These are phyloP conservation scores for Tolypocladium tundrense DNA, from an alignment of 2,329 filamentous ascomycete species.

Conservation along the genomic window DNA sequence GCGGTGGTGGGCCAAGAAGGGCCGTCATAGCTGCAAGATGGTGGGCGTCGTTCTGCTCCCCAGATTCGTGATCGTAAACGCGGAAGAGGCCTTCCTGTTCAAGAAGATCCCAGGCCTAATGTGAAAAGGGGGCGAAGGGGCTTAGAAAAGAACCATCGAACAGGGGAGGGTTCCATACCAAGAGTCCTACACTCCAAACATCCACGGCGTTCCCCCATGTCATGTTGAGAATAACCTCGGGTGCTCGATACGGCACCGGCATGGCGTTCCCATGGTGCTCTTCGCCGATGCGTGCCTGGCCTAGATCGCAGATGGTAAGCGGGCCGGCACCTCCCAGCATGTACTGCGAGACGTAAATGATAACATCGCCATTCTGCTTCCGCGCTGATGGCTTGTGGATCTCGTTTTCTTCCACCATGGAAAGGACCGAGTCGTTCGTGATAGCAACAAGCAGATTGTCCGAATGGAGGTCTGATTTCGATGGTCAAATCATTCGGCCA, in stretches of 20 bases:
- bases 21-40: slow-evolving; percentile 18
- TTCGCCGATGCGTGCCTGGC: slow-evolving; percentile 22
- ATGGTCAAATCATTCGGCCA: neutral
- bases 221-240: slow-evolving; percentile 26
- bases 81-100: slow-evolving; percentile 11
- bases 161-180: slow-evolving; percentile 13
- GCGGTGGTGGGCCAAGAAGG: slow-evolving; percentile 16
- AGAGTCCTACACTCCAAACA: slow-evolving; percentile 23
- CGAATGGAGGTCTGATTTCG: slow-evolving; percentile 21
- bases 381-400: slow-evolving; percentile 16
- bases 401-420: slow-evolving; percentile 20
- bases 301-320: slow-evolving; percentile 23
- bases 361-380: slow-evolving; percentile 14
- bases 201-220: slow-evolving; percentile 22
- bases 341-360: slow-evolving; percentile 21
- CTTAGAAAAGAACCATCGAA: slow-evolving; percentile 4
- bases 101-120: slow-evolving; percentile 15
- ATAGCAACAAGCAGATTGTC: slow-evolving; percentile 25
- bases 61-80: slow-evolving; percentile 10
- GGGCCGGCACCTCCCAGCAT: slow-evolving; percentile 19
- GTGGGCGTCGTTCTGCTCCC: slow-evolving; percentile 14
- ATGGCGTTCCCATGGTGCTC: slow-evolving; percentile 14
- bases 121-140: neutral
- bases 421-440: slow-evolving; percentile 17
- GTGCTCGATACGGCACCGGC: slow-evolving; percentile 21